Base-by-base conservation (phyloP, 129 eudicot species). In the Glebionis coronaria region DNA sequence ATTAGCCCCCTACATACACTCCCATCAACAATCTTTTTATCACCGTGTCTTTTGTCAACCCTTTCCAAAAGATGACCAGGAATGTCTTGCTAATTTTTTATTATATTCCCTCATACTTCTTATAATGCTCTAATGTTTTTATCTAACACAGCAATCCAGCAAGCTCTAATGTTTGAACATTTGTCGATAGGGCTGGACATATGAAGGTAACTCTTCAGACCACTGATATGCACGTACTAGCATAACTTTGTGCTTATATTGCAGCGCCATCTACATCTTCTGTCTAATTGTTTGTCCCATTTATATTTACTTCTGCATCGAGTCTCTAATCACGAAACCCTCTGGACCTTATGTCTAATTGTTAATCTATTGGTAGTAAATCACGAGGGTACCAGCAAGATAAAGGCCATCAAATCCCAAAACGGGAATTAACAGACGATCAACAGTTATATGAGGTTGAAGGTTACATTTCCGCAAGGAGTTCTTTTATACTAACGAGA, bases 1-100 rank as follows among this genome's bases (percentile, higher is more conserved):
- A 54, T 73, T 64, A 44, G 47, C n/a, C 78, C 58, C 42, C 78
- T 29, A 25, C 65, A 42, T 53, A 49, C 61, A 8, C 44, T 12
- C 11, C 2, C 21, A 19, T 31, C 21, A 58, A 23, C 28, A 19
- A 52, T 52, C 57, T 23, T n/a, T 21, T 16, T 16, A 13, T 16
- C 57, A 6, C 57, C 15, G 25, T 4, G 9, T 4, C 0, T 52
- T 52, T 52, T 10, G 57, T 52, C 19, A 16, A 52, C 12, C 19
- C 57, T 55, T 18, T 55, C 21, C 13, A 56, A 9, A 27, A 13
- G 12, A 57, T 57, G 61, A 56, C 61, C 5, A 57, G 12, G 3
- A 52, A 52, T 52, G 10, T 12, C 7, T 57, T 20, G 0, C 4
- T 6, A 2, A 8, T 35, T 35, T 55, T 13, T 31, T 20, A 14